Base-by-base conservation (phyloP, 495 filamentous ascomycete genomes). In the Neurospora sp. region DNA sequence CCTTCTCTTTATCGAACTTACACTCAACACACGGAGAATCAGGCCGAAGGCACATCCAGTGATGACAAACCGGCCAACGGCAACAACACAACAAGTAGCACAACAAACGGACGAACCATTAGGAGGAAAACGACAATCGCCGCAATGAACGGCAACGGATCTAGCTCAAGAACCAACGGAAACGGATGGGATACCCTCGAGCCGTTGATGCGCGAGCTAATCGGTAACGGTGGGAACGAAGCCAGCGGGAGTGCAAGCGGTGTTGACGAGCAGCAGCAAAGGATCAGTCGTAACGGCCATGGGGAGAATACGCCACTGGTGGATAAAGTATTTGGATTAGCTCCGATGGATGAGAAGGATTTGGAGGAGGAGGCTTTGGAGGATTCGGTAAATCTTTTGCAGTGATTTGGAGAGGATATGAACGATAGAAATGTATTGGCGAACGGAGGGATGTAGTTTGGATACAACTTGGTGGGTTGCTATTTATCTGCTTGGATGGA, bases 181-280 rank as follows among this genome's bases (percentile, higher is more conserved):
- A 27, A 27, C 48, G 62, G 72, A 35, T 38, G 77, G 73, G 75
- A 77, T 8, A 74, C 66, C 0, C 31, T 78, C 12, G 77, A 77
- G 54, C 73, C 73, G 41, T 38, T 78, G 16, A 78, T 78, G 76
- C 75, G 73, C 11, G 76, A 54, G 23, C n/a, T 78, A 20, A 40
- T 75, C 54, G 16, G 66, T 6, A 20, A 69, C 42, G 20, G 11
- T n/a, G 37, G 39, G 5, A 54, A 54, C 46, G 20, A 5, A 46
- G 8, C 42, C 46, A 23, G 20, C n/a, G 20, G 14, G 35, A 35
- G 27, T 35, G 14, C 27, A 66, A 66, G 7, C 16, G 27, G 7
- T 9, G 8, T 35, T 18, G 54, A 66, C 0, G 54, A 66, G 14
- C 27, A 66, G 14, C 27, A 66, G 54, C 54, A 66, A 35, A 66